A percentile compares a stretch with the other conserved stretches of the same genome.
These are phyloP conservation scores for Mycena belliarum DNA, from an alignment of 768 basidiomycete species.

Conservation along the genomic window DNA sequence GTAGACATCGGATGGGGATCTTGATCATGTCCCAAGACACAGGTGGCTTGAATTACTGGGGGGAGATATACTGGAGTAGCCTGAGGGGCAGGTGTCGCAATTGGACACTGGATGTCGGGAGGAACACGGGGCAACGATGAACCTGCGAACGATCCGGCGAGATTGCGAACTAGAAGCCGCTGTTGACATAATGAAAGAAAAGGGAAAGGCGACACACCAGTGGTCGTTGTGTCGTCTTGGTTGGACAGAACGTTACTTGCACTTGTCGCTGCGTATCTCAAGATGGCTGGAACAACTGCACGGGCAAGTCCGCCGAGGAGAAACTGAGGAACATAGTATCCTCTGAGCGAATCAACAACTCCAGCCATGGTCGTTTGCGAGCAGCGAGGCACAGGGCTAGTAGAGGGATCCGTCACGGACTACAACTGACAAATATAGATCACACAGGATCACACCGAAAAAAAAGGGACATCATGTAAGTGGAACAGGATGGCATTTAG, in stretches of 20 bases:
- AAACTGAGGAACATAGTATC: slow-evolving; percentile 1
- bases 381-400: not conserved
- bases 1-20: not conserved
- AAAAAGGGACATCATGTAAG: too few species aligned
- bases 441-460: too few species aligned
- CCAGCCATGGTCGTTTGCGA: not conserved
- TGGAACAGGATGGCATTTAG: too few species aligned
- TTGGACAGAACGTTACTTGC: not conserved
- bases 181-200: not conserved
- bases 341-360: not conserved
- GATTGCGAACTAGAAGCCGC: not conserved
- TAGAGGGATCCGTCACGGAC: not conserved
- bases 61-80: not conserved
- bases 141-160: not conserved
- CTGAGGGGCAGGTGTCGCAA: not conserved
- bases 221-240: not conserved
- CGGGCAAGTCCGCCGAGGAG: slow-evolving; percentile 9
- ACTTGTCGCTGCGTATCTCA: not conserved
- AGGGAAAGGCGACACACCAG: not conserved
- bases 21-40: not conserved
- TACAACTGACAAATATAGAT: too few species aligned
- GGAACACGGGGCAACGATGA: not conserved
- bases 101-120: not conserved
- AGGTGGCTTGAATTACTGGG: not conserved
- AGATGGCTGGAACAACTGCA: not conserved